phyloP scores from a whole-genome alignment of 2,329 filamentous ascomycete genomes.

The Stylonectria norvegica region DNA sequence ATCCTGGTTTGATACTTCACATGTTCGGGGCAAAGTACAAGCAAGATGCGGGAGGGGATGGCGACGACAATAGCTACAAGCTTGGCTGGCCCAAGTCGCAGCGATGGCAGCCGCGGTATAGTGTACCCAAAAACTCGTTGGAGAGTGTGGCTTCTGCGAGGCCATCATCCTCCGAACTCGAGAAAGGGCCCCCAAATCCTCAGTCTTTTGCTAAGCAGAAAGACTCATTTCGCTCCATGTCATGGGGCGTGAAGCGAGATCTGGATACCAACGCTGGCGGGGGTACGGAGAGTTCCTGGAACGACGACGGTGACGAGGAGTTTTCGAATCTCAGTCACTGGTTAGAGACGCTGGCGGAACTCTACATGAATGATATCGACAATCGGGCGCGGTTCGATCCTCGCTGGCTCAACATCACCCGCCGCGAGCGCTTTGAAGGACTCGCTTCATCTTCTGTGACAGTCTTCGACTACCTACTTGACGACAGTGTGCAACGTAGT shows the following conservation, averaged over 20 bases:
- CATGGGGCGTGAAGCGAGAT: slow-evolving; percentile 15
- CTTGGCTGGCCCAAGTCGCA: slow-evolving; percentile 18
- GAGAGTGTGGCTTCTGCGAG: background rate
- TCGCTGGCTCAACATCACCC: slow-evolving; percentile 25
- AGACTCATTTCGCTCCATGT: slow-evolving; percentile 4
- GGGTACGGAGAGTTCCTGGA: background rate
- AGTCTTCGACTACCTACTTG: slow-evolving; percentile 21
- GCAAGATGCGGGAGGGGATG: too few relatives aligned
- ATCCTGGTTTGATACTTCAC: too few relatives aligned
- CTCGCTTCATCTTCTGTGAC: slow-evolving; percentile 16
- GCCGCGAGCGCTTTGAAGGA: slow-evolving; percentile 21
- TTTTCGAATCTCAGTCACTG: slow-evolving; percentile 27
- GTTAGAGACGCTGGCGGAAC: slow-evolving; percentile 28
- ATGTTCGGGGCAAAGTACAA: too few relatives aligned
- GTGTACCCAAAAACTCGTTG: slow-evolving; percentile 20
- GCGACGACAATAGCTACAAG: slow-evolving; percentile 15
- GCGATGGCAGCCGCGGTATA: slow-evolving; percentile 29
- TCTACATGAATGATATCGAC: slow-evolving; percentile 31
- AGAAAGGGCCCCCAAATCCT: background rate
- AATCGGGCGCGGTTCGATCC: slow-evolving; percentile 26
- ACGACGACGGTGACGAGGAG: slow-evolving; percentile 14
- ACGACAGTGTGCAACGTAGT: slow-evolving; percentile 8
- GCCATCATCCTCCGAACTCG: slow-evolving; percentile 3
- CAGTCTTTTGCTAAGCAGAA: background rate
- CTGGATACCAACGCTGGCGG: slow-evolving; percentile 10